These are phyloP conservation scores for Trichothecium roseum DNA, from an alignment of 2,329 filamentous ascomycete species.

Conservation along the genomic window DNA sequence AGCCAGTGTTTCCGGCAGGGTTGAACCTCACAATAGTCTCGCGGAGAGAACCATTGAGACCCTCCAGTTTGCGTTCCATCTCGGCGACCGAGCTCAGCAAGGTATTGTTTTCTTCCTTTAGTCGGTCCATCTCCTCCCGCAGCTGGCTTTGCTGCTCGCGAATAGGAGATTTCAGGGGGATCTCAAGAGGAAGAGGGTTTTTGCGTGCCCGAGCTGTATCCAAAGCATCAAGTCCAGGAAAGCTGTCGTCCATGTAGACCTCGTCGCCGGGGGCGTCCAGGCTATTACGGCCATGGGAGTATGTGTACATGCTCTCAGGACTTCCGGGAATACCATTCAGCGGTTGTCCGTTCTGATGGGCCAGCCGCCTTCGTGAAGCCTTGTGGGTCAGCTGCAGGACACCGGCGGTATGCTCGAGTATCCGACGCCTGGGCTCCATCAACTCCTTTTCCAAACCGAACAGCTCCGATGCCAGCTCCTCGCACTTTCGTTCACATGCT, in stretches of 20 bases:
- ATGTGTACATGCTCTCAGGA: slow-evolving; percentile 66
- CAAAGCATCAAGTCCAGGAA: slow-evolving; percentile 60
- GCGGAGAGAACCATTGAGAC: slow-evolving; percentile 55
- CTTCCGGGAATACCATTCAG: slow-evolving; percentile 58
- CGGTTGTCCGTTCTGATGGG: slow-evolving; percentile 28
- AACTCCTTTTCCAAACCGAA: slow-evolving; percentile 68
- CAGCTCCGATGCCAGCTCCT: slow-evolving; percentile 72
- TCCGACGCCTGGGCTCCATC: slow-evolving; percentile 61
- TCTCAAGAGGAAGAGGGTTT: slow-evolving; percentile 34
- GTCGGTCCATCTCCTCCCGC: slow-evolving; percentile 33
- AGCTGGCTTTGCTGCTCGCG: slow-evolving; percentile 42
- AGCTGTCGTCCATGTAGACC: slow-evolving; percentile 66
- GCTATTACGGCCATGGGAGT: slow-evolving; percentile 50
- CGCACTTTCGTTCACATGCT: slow-evolving; percentile 69
- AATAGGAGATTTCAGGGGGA: slow-evolving; percentile 46
- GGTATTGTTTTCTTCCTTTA: slow-evolving; percentile 33
- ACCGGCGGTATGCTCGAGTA: slow-evolving; percentile 85
- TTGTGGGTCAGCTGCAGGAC: slow-evolving; percentile 86
- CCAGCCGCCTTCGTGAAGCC: slow-evolving; percentile 48
- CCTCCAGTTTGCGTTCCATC: slow-evolving; percentile 56
- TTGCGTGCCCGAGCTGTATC: slow-evolving; percentile 31
- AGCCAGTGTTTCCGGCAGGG: slow-evolving; percentile 40
- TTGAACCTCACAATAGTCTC: slow-evolving; percentile 56
- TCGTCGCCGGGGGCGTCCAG: slow-evolving; percentile 43
- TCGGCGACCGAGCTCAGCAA: slow-evolving; percentile 41